Evolutionary conservation across 345 rosid genomes (phyloP), one percentile per base, ranked within the genome.

Genomic region (Brassica cretica): DNA sequence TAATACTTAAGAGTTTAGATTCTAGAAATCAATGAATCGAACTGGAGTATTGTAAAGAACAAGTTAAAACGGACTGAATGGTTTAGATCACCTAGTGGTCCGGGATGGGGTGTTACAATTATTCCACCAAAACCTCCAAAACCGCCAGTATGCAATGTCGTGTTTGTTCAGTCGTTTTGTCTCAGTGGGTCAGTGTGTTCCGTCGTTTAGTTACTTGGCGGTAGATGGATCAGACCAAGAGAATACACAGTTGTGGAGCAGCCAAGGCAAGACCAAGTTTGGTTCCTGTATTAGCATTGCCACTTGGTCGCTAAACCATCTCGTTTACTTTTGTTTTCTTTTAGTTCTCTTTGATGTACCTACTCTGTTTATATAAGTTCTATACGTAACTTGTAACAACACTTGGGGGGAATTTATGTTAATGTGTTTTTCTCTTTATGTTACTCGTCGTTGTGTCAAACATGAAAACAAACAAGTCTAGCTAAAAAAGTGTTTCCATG

Each of bases 41-140:
- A 33, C 7, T 7, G 7, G 6, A 33, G 37, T 33, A 33, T 33
- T 33, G 6, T 33, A 33, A 7, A 33, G 37, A 33, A 6, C 6
- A 33, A 33, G 8, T 33, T 33, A 33, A 33, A 33, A 33, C 37
- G 37, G 37, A 33, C 37, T 33, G 37, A 6, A 39, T 39, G 46
- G 4, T 9, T 39, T 39, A 39, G 46, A 39, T 2, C 12, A 39
- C 12, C 2, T 39, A 39, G 46, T 39, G 46, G 46, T 39, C 44
- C 11, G 46, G 46, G 12, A 8, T 39, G 12, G 46, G 46, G 46
- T 39, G 12, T 39, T 39, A 39, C 46, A 39, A 55, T 55, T 33
- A 9, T 65, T n/a, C 78, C 65, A 55, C 71, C 78, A 16, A 74
- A 66, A 66, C 77, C 71, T 65, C 70, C 64, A 0, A 74, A 64